Evolutionary conservation across 2,329 filamentous ascomycete species (phyloP), one percentile per base, ranked within the genome.

Genomic region (Metarhizium sp.): DNA sequence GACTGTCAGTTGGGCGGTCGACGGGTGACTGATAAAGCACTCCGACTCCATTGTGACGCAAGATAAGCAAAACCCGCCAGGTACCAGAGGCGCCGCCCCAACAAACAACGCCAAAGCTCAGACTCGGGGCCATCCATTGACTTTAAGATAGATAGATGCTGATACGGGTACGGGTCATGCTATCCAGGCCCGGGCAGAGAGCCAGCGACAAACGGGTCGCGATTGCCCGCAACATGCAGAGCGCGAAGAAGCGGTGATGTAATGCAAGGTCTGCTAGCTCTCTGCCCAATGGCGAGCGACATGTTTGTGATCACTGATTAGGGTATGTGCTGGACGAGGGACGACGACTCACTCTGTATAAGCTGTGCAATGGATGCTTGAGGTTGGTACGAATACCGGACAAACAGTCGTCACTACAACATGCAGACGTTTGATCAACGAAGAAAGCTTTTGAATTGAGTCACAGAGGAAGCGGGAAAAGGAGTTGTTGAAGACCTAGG

Each of bases 51-150:
- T 30, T 30, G 48, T 46, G 25, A 46, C 34, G 52, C 52, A 49
- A 55, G 57, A 59, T 59, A 59, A 55, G 57, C 43, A 30, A 45
- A 47, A 20, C 11, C n/a, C 20, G 25, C n/a, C 18, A 48, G 49
- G 32, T 10, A 42, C 32, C 40, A 48, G 40, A 42, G 7, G 29
- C 43, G 14, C 49, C 36, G 54, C 49, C 32, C 32, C n/a, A 20
- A 36, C 32, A 34, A 40, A 16, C 14, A 40, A 14, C 6, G 38
- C 38, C 38, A 16, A n/a, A 40, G 38, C 38, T 40, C 38, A 40
- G 38, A 40, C 38, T 16, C 38, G 2, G 38, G 14, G 25, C 25
- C 25, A 25, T 40, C 14, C 6, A 20, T 10, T 40, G 18, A 6
- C 42, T 32, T 51, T 36, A n/a, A 25, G 20, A 13, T 16, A 46